A percentile compares a stretch with the other conserved stretches of the same genome.
Evolutionary conservation across 495 filamentous ascomycete species (phyloP).

Genomic region (Penicillium simplicissimum): DNA sequence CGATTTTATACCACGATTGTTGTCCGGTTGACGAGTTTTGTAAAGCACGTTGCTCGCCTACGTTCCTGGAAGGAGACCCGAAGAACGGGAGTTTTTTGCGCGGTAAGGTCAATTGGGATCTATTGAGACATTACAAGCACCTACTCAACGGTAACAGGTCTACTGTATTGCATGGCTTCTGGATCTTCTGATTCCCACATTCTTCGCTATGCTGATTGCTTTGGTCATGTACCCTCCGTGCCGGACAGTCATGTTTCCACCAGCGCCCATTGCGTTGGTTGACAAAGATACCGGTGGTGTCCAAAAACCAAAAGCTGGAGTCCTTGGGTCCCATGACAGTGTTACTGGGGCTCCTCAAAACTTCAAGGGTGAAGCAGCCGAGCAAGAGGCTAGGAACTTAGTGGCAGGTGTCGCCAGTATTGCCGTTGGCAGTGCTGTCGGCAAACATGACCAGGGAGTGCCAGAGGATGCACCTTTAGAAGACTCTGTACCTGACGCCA

Average conservation of each 20-base stretch:
- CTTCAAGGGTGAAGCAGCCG: slow-evolving; percentile 81
- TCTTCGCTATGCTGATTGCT: slow-evolving; percentile 58
- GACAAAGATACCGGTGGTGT: slow-evolving; percentile 64
- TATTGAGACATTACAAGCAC: neutral
- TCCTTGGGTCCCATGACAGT: slow-evolving; percentile 73
- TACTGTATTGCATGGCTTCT: slow-evolving; percentile 76
- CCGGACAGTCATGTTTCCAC: slow-evolving; percentile 70
- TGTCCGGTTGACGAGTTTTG: slow-evolving; percentile 60
- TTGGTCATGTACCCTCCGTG: slow-evolving; percentile 66
- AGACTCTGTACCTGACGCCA: slow-evolving; percentile 62
- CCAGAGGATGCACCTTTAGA: slow-evolving; percentile 43
- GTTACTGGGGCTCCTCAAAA: slow-evolving; percentile 80
- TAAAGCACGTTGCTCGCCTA: slow-evolving; percentile 73
- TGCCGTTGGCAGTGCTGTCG: slow-evolving; percentile 71
- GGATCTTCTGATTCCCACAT: slow-evolving; percentile 63
- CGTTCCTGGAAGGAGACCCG: slow-evolving; percentile 78
- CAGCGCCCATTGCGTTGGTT: slow-evolving; percentile 71
- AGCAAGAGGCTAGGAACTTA: slow-evolving; percentile 80
- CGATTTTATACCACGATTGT: slow-evolving; percentile 81
- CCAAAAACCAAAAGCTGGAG: slow-evolving; percentile 74
- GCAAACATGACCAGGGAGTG: slow-evolving; percentile 64
- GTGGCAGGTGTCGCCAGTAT: slow-evolving; percentile 73
- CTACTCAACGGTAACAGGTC: slow-evolving; percentile 37
- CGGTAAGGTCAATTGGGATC: slow-evolving; percentile 44
- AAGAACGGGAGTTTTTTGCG: slow-evolving; percentile 67